These are phyloP conservation scores for Termitomyces sp. DNA, from an alignment of 768 basidiomycete genomes.

Conservation along the genomic window DNA sequence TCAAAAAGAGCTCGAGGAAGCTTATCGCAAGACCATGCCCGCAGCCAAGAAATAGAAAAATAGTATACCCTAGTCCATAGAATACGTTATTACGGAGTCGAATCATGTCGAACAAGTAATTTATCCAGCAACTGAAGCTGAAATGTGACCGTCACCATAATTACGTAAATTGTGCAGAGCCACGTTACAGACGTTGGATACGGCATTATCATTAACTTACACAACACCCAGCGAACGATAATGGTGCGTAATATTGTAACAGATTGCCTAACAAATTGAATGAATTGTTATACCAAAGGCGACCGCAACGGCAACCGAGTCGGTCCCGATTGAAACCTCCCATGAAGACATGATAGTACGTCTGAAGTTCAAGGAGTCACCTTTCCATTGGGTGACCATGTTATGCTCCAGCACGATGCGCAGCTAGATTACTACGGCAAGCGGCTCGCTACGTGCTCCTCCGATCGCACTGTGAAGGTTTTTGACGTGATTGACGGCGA, in stretches of 20 bases:
- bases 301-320: constrained; percentile 53
- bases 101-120: neutral
- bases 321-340: constrained; percentile 86
- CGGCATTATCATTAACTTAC: neutral
- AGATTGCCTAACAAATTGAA: neutral
- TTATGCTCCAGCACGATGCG: constrained; percentile 78
- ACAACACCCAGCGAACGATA: neutral
- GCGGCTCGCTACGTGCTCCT: constrained; percentile 93
- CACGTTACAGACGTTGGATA: neutral
- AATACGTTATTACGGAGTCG: neutral
- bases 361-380: constrained; percentile 2
- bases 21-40: constrained; percentile 73
- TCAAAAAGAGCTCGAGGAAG: constrained; percentile 86
- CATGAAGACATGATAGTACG: constrained; percentile 99
- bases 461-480: constrained; percentile 90
- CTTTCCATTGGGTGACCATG: constrained; percentile 1
- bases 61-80: constrained; percentile 7
- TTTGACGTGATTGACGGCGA: constrained; percentile 94
- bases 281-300: constrained; percentile 24
- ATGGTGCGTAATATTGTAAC: constrained; percentile 5
- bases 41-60: constrained; percentile 58
- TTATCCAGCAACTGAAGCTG: neutral
- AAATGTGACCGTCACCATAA: neutral
- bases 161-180: neutral
- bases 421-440: constrained; percentile 98